Evolutionary conservation across 495 filamentous ascomycete species (phyloP).

Genomic region (Hypoxylon cercidicola): DNA sequence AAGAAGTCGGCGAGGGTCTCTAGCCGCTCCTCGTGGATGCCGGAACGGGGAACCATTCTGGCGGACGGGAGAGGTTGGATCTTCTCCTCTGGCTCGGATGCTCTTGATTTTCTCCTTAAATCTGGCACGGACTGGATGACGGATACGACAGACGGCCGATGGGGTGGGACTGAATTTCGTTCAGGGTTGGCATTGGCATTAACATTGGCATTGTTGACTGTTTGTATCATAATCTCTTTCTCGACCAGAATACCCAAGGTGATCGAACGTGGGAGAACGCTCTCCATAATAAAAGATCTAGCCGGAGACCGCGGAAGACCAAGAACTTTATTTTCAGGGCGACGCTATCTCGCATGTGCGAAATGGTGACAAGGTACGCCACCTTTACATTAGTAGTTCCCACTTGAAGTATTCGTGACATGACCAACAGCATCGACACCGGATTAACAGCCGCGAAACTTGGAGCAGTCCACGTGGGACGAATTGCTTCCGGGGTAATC

Average conservation of each 20-base stretch:
- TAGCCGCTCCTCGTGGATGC: conserved; percentile 26
- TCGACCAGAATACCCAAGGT: conserved; percentile 38
- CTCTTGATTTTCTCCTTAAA: conserved; percentile 9
- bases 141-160: conserved; percentile 32
- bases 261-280: conserved; percentile 23
- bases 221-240: conserved; percentile 37
- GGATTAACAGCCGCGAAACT: not conserved
- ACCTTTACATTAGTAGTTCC: conserved; percentile 27
- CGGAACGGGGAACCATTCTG: conserved; percentile 37
- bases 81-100: conserved; percentile 11
- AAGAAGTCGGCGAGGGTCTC: conserved; percentile 55
- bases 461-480: not conserved
- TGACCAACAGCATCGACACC: conserved; percentile 22
- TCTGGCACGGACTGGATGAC: conserved; percentile 18
- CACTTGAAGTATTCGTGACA: conserved; percentile 14
- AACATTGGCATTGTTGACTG: conserved; percentile 22
- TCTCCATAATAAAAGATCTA: conserved; percentile 33
- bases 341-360: conserved; percentile 25
- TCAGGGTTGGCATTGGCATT: no score
- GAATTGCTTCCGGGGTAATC: not conserved
- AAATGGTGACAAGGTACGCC: conserved; percentile 32
- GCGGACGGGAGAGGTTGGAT: conserved; percentile 2
- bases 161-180: conserved; percentile 10
- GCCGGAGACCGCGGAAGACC: conserved; percentile 26
- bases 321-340: conserved; percentile 32